Conservation (phyloP, 257 asterid species). For the Rauvolfia tetraphylla region DNA sequence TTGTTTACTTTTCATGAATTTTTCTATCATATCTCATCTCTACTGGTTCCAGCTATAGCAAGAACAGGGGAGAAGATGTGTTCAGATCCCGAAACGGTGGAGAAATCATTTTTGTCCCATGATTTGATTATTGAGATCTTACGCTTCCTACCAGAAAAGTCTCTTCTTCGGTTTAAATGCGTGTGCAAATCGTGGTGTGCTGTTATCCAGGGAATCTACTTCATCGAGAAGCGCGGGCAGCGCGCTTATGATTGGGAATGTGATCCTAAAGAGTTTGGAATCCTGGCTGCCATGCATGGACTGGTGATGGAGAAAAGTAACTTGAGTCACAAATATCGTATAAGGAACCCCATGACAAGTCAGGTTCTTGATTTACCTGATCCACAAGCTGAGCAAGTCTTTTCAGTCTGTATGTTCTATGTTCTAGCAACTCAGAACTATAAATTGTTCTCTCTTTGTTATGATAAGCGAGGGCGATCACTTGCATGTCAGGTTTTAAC, state of each 20-base stretch:
- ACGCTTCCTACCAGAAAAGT: neutral
- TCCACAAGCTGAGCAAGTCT: neutral
- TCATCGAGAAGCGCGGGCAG: neutral
- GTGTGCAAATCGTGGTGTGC: constrained; percentile 5
- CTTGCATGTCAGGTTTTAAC: neutral
- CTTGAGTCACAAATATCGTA: neutral
- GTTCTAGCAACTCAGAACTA: neutral
- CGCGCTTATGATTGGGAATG: neutral
- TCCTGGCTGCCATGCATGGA: neutral
- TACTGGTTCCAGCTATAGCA: neutral
- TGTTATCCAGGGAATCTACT: neutral
- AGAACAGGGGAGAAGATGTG: neutral
- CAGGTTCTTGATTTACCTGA: constrained; percentile 3
- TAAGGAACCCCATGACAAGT: constrained; percentile 5
- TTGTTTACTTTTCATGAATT: no score
- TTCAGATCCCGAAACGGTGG: neutral
- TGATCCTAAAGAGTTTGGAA: neutral
- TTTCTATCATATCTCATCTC: neutral
- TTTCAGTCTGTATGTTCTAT: neutral
- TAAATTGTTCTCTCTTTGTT: neutral
- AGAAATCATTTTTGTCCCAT: no score
- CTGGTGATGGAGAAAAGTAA: neutral
- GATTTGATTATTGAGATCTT: neutral
- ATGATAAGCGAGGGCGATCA: neutral
- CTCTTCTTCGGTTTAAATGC: constrained; percentile 2